Conservation (phyloP, 2,329 filamentous ascomycete genomes). For the Boeremia lycopersici region DNA sequence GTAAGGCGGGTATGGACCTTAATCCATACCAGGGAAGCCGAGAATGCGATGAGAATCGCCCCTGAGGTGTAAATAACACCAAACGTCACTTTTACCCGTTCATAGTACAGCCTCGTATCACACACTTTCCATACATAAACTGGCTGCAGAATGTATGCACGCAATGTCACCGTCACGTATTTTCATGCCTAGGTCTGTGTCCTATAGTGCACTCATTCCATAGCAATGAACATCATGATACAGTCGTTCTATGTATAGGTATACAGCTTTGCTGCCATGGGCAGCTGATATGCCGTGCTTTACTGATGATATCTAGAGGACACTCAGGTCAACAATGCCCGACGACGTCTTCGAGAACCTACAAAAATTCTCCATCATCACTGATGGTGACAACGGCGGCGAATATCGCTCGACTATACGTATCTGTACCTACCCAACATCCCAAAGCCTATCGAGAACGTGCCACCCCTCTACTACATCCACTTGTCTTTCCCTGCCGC, state of each 20-base stretch:
- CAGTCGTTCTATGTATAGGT: too few relatives aligned
- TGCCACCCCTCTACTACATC: slow-evolving; percentile 25
- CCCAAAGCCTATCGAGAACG: background rate
- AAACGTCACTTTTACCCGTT: slow-evolving; percentile 28
- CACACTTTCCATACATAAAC: background rate
- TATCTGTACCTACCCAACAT: slow-evolving; percentile 27
- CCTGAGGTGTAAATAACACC: slow-evolving; percentile 27
- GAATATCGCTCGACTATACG: slow-evolving; percentile 26
- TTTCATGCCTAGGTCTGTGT: slow-evolving; percentile 3
- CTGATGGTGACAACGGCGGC: background rate
- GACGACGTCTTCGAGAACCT: slow-evolving; percentile 20
- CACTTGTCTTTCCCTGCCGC: slow-evolving; percentile 31
- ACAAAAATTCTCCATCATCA: slow-evolving; percentile 15
- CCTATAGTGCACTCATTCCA: too few relatives aligned
- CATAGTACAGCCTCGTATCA: slow-evolving; percentile 2
- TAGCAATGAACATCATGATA: too few relatives aligned
- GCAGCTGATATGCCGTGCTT: background rate
- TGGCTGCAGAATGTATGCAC: slow-evolving; percentile 5
- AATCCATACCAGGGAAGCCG: slow-evolving; percentile 26
- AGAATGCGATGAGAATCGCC: slow-evolving; percentile 26
- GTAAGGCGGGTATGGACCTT: slow-evolving; percentile 22
- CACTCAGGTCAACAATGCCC: slow-evolving; percentile 21
- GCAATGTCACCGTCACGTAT: slow-evolving; percentile 3
- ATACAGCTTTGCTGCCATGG: too few relatives aligned
- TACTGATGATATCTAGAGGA: slow-evolving; percentile 8